phyloP scores from a whole-genome alignment of 352 stramenopile genomes.

The Globisporangium canariense region DNA sequence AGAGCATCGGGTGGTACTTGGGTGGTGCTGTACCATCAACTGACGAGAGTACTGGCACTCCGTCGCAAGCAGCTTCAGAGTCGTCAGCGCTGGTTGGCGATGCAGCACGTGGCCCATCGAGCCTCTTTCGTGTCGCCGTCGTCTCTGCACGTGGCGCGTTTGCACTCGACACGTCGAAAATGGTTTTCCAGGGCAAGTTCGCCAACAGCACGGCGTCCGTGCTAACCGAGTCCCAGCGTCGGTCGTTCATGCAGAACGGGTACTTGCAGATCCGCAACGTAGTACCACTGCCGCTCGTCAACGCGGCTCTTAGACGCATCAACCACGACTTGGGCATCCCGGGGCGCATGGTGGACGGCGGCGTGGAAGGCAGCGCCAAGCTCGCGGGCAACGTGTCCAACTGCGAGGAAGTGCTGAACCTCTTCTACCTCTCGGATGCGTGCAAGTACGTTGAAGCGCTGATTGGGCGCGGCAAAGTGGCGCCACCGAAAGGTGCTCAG shows the following conservation, averaged over 20 bases:
- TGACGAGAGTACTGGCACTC: not conserved
- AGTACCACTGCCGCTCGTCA: slow-evolving; percentile 51
- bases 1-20: slow-evolving; percentile 56
- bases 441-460: slow-evolving; percentile 61
- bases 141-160: slow-evolving; percentile 51
- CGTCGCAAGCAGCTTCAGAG: slow-evolving; percentile 2
- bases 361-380: slow-evolving; percentile 69
- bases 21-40: slow-evolving; percentile 14
- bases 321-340: slow-evolving; percentile 76
- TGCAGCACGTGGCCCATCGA: slow-evolving; percentile 31
- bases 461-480: slow-evolving; percentile 42
- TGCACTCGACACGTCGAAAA: slow-evolving; percentile 33
- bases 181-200: slow-evolving; percentile 25
- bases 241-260: slow-evolving; percentile 69
- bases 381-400: slow-evolving; percentile 72
- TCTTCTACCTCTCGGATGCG: slow-evolving; percentile 53
- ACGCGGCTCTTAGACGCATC: slow-evolving; percentile 55
- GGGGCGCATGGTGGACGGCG: slow-evolving; percentile 65
- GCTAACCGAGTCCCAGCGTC: slow-evolving; percentile 57
- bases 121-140: slow-evolving; percentile 45
- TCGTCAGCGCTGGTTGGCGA: slow-evolving; percentile 46
- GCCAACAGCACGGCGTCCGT: slow-evolving; percentile 20
- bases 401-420: slow-evolving; percentile 49
- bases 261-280: slow-evolving; percentile 63
- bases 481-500: slow-evolving; percentile 50